These are phyloP conservation scores for Leptodontidium sp. DNA, from an alignment of 2,329 filamentous ascomycete species.

Conservation along the genomic window DNA sequence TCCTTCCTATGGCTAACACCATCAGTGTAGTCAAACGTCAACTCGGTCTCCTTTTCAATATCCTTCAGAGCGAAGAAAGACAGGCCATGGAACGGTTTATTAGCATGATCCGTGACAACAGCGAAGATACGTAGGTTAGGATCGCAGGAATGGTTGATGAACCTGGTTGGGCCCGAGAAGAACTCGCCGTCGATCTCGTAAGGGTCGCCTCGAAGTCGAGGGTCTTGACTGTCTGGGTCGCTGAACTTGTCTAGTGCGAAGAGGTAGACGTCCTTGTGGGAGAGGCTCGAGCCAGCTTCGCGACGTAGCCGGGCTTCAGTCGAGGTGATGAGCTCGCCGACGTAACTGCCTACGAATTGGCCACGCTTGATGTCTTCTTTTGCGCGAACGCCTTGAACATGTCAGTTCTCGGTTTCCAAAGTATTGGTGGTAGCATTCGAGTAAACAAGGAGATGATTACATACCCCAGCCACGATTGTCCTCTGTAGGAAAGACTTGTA, in stretches of 20 bases:
- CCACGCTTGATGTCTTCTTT: constrained; percentile 68
- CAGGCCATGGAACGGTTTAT: constrained; percentile 77
- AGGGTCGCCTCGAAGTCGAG: constrained; percentile 62
- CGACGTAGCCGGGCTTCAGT: constrained; percentile 72
- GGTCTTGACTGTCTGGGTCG: constrained; percentile 62
- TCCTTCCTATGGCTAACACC: constrained; percentile 67
- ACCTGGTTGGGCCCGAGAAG: constrained; percentile 79
- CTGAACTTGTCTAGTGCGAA: constrained; percentile 85
- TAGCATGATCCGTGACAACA: constrained; percentile 78
- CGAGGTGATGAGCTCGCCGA: constrained; percentile 74
- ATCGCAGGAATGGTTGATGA: constrained; percentile 84
- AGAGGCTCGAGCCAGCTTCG: constrained; percentile 58
- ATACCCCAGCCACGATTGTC: constrained; percentile 78
- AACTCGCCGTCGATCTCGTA: constrained; percentile 76
- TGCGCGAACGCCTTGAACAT: constrained; percentile 3
- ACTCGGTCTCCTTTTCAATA: constrained; percentile 70
- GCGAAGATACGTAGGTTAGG: constrained; percentile 84
- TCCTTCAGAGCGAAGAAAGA: constrained; percentile 77
- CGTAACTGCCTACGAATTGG: constrained; percentile 82
- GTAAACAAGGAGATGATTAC: constrained; percentile 35
- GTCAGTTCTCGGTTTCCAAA: constrained; percentile 5
- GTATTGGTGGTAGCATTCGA: not conserved
- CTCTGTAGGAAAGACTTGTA: constrained; percentile 79
- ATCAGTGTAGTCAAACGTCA: constrained; percentile 84
- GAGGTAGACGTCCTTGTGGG: constrained; percentile 79